Percentiles rank a stretch among this genome's conserved stretches.
These are phyloP conservation scores for Zygoascus hellenicus DNA, from an alignment of 1,139 yeast genomes.

Conservation along the genomic window DNA sequence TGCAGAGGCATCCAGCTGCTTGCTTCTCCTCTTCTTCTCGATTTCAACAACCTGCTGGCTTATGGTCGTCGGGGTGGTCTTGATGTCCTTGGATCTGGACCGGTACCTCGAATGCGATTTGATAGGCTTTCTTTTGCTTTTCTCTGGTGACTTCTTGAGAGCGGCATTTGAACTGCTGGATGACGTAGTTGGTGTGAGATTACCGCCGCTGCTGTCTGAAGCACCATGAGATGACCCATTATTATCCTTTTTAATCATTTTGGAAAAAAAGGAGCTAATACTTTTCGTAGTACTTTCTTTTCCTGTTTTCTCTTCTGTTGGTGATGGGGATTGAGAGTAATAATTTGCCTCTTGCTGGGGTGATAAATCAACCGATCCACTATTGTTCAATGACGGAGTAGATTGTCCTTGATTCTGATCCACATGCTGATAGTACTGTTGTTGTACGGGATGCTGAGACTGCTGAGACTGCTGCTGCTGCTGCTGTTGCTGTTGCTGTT, in stretches of 20 bases:
- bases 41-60: conserved; percentile 10
- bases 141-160: conserved; percentile 3
- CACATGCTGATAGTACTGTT: no score
- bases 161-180: background rate
- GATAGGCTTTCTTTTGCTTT: background rate
- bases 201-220: background rate
- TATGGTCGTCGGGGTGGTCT: conserved; percentile 8
- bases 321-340: background rate
- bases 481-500: background rate
- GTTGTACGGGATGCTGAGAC: background rate
- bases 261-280: conserved; percentile 7
- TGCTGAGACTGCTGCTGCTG: background rate
- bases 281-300: conserved; percentile 3
- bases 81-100: conserved; percentile 11
- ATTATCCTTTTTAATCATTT: conserved; percentile 9
- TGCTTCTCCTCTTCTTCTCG: conserved; percentile 6
- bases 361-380: background rate
- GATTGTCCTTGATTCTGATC: background rate
- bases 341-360: background rate
- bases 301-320: background rate
- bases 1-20: conserved; percentile 7
- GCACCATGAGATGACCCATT: background rate
- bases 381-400: background rate
- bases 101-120: conserved; percentile 14
- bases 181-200: conserved; percentile 1